Evolutionary conservation across 2,329 filamentous ascomycete species (phyloP), one percentile per base, ranked within the genome.

Genomic region (Clonostachys sp.): DNA sequence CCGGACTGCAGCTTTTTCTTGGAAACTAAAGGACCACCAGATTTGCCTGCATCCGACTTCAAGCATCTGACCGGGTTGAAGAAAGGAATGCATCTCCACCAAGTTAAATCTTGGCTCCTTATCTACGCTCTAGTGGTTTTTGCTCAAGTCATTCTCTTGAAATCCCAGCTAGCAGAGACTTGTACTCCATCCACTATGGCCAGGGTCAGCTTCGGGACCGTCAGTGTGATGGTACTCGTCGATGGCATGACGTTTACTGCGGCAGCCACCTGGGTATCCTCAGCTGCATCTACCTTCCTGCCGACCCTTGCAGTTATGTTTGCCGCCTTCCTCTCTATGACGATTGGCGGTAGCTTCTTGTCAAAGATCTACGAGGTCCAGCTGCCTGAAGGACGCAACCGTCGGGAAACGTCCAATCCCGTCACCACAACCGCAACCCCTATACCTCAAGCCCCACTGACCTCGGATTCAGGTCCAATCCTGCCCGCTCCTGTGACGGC

Each of bases 1-100:
- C 84, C 84, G 1, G 84, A 87, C 59, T 87, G 84, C 56, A 78
- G 74, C 5, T 86, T 81, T 62, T 83, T 85, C 50, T 67, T 87
- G 34, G 80, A 85, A 56, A 79, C 79, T 13, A 83, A 81, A 55
- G 84, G 84, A 0, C 80, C 82, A 2, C 83, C 83, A 1, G 65
- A 70, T 13, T 83, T 73, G 50, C 58, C 77, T 1, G 66, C 72
- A 1, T 62, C 62, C 6, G 75, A 81, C 34, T 75, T 74, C 2
- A 65, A 74, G 9, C 82, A 86, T 57, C 67, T 86, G 5, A 59
- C 71, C 1, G 83, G 83, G 9, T 70, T 78, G 56, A 87, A 86
- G 58, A 73, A 78, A 43, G 82, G 86, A 61, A 66, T 80, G 12
- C 78, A 79, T 51, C 64, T 82, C 20, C 68, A 75, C 53, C 71